Conservation (phyloP, 2,329 filamentous ascomycete species). For the Trichoderma arundinaceum region DNA sequence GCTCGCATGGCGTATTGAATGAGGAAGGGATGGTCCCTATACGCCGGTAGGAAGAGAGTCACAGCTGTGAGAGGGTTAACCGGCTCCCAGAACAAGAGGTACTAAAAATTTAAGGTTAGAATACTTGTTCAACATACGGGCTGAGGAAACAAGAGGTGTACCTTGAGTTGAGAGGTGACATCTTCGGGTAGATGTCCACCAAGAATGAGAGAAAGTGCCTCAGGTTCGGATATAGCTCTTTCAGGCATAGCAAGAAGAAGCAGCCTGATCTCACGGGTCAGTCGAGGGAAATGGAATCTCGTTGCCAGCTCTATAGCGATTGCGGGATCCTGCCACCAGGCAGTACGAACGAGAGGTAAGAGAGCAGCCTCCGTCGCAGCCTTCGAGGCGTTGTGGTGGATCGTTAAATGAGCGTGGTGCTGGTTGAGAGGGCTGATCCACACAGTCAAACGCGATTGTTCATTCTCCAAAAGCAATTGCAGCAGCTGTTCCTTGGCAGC, state of each 20-base stretch:
- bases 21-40: constrained; percentile 88
- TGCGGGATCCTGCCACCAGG: constrained; percentile 84
- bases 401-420: constrained; percentile 47
- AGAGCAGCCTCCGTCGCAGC: constrained; percentile 54
- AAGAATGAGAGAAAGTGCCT: constrained; percentile 82
- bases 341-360: constrained; percentile 72
- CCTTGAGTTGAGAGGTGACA: constrained; percentile 80
- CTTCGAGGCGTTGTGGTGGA: constrained; percentile 51
- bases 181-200: constrained; percentile 77
- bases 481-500: constrained; percentile 85
- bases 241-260: constrained; percentile 83
- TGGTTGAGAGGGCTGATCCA: constrained; percentile 86
- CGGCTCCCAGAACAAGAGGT: constrained; percentile 89
- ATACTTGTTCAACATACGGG: not conserved
- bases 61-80: constrained; percentile 92
- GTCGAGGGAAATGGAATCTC: constrained; percentile 76
- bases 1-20: constrained; percentile 97
- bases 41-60: constrained; percentile 90
- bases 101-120: constrained; percentile 54
- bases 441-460: constrained; percentile 80
- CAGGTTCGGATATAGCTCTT: constrained; percentile 79
- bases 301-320: constrained; percentile 84
- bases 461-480: constrained; percentile 78
- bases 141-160: constrained; percentile 43
- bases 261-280: constrained; percentile 78